A percentile compares a stretch with the other conserved stretches of the same genome.
These are phyloP conservation scores for Letharia lupina DNA, from an alignment of 495 filamentous ascomycete genomes.

Conservation along the genomic window DNA sequence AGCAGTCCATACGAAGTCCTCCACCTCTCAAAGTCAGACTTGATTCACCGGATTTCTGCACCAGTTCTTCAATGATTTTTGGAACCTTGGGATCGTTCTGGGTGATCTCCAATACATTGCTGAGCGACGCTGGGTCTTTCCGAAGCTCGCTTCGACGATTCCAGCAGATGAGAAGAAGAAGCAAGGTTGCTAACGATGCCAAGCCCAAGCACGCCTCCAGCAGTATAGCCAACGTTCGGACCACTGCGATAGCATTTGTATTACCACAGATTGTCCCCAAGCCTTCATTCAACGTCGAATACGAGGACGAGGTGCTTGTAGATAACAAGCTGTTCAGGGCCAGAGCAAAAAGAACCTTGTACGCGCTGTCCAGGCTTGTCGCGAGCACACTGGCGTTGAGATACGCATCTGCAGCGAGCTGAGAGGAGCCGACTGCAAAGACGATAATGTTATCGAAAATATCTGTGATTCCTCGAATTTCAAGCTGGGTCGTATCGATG, in stretches of 20 bases:
- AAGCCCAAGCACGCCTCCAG: slow-evolving; percentile 34
- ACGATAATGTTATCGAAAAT: slow-evolving; percentile 25
- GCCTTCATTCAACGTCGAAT: neutral
- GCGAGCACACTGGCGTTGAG: slow-evolving; percentile 25
- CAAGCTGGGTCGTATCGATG: neutral
- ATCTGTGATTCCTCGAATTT: neutral
- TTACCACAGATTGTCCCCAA: slow-evolving; percentile 9
- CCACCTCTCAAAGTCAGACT: neutral
- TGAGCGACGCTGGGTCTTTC: slow-evolving; percentile 23
- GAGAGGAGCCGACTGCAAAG: slow-evolving; percentile 26
- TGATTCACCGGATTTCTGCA: neutral
- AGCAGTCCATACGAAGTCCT: neutral
- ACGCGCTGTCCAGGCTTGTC: slow-evolving; percentile 27
- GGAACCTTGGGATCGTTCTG: neutral
- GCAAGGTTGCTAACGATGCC: slow-evolving; percentile 24
- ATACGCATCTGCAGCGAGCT: slow-evolving; percentile 24
- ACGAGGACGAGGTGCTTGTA: neutral
- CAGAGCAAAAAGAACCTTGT: slow-evolving; percentile 34
- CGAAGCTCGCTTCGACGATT: slow-evolving; percentile 16
- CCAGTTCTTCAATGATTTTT: neutral
- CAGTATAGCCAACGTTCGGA: slow-evolving; percentile 31
- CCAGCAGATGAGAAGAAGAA: slow-evolving; percentile 23
- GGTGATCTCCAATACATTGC: neutral
- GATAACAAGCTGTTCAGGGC: slow-evolving; percentile 27
- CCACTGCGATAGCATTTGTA: slow-evolving; percentile 29